Base-by-base conservation (phyloP, 495 filamentous ascomycete species). In the Aspergillus affinis region DNA sequence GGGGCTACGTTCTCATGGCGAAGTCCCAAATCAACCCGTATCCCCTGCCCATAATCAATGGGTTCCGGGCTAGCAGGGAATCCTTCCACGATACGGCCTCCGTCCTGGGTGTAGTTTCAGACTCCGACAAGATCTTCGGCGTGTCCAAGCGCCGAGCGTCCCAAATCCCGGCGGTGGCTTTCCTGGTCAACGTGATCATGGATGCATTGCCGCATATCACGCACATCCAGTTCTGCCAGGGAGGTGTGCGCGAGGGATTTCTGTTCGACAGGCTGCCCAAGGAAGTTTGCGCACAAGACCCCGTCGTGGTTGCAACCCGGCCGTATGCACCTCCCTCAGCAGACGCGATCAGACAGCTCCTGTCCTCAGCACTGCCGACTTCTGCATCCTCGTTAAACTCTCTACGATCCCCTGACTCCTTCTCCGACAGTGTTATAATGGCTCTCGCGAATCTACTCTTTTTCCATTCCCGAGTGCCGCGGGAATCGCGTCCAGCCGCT, bases 21-120 rank as follows among this genome's bases (percentile, higher is more conserved):
- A 77, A 81, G 51, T 84, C 90, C 58, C 68, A 77, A 6, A 79
- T 88, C 36, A 72, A 82, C 48, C 90, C 90, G 0, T 96, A 96
- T 65, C 92, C 92, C 0, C 88, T 96, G 12, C 87, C 90, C 0
- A 82, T 88, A 26, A 87, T 95, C 73, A 92, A 93, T 45, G 86
- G 91, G 10, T 95, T 91, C 65, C 81, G 78, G 15, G 88, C 86
- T 0, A 66, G 72, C 1, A 81, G 81, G n/a, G 62, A 77, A 12
- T 73, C 78, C 15, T 95, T 95, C 64, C 71, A 77, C 50, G 74
- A 83, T 60, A 87, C 84, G 6, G 72, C 72, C 19, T 66, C 78
- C 19, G 84, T 91, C 71, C 72, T 86, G 36, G 66, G 68, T 7
- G 74, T 72, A 27, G 80, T 80, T n/a, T 53, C 63, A 7, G 70